These are phyloP conservation scores for Trichoderma sp. DNA, from an alignment of 2,329 filamentous ascomycete species.

Conservation along the genomic window DNA sequence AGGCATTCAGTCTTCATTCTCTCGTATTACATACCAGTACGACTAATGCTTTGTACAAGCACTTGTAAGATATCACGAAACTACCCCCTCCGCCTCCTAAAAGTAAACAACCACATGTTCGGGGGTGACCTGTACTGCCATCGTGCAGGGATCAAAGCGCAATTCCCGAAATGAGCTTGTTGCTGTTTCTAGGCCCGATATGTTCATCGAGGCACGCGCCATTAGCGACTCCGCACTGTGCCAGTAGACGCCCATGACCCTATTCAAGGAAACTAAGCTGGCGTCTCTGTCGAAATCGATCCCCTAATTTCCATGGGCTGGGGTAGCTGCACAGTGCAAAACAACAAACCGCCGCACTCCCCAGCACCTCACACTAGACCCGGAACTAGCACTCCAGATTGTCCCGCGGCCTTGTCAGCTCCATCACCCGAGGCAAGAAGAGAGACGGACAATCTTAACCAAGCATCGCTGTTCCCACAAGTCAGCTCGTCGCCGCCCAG, in stretches of 20 bases:
- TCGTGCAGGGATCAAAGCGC: neutral
- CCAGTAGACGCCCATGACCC: neutral
- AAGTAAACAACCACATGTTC: neutral
- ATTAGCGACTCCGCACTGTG: neutral
- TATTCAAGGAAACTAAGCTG: neutral
- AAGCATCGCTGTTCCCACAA: neutral
- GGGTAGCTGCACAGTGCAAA: neutral
- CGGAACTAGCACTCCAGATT: conserved; percentile 9
- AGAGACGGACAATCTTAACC: conserved; percentile 3
- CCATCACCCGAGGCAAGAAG: conserved; percentile 17
- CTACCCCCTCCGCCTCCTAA: neutral
- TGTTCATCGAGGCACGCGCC: neutral
- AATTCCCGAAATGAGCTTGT: conserved; percentile 11
- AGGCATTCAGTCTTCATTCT: neutral
- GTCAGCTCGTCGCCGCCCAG: conserved; percentile 33
- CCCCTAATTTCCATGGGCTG: neutral
- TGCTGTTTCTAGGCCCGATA: neutral
- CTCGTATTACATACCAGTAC: neutral
- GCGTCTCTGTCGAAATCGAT: neutral
- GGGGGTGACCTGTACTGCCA: neutral
- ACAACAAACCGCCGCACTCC: neutral
- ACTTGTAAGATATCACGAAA: neutral
- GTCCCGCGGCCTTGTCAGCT: conserved; percentile 18
- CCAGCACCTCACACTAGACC: neutral
- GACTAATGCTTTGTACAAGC: neutral